phyloP scores from a whole-genome alignment of 1,139 yeast genomes.

The Pneumocystis murina region DNA sequence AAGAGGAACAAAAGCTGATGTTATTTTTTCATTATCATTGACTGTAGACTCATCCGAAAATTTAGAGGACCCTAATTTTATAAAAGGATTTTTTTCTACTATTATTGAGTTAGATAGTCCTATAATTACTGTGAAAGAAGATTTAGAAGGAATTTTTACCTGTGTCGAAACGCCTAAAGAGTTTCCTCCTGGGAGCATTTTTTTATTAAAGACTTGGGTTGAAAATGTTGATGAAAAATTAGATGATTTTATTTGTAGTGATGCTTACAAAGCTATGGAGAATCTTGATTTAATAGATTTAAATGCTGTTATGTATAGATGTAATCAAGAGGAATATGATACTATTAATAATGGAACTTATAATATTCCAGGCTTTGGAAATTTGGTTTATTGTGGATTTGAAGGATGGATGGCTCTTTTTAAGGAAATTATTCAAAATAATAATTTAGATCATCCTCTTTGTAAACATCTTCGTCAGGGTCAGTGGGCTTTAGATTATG shows the following conservation, averaged over 20 bases:
- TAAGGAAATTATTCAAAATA: conserved; percentile 45
- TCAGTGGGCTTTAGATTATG: conserved; percentile 76
- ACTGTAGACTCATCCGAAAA: conserved; percentile 35
- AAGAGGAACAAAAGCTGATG: conserved; percentile 50
- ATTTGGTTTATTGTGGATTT: conserved; percentile 69
- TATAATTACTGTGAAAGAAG: conserved; percentile 29
- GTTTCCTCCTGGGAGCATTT: conserved; percentile 84
- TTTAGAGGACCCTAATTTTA: conserved; percentile 27
- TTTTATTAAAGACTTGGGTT: conserved; percentile 54
- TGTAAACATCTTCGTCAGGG: conserved; percentile 72
- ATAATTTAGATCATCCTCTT: conserved; percentile 71
- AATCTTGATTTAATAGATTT: conserved; percentile 51
- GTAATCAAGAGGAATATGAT: conserved; percentile 82
- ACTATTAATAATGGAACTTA: conserved; percentile 60
- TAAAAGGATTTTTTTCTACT: conserved; percentile 52
- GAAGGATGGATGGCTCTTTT: conserved; percentile 82
- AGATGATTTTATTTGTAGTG: conserved; percentile 51
- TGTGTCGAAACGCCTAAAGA: conserved; percentile 39
- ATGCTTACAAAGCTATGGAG: conserved; percentile 59
- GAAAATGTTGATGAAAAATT: conserved; percentile 42
- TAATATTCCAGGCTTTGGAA: conserved; percentile 56
- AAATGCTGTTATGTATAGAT: conserved; percentile 58
- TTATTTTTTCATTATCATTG: conserved; percentile 46
- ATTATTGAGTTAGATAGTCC: conserved; percentile 38
- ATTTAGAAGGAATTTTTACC: conserved; percentile 25